These are phyloP conservation scores for Podila horticola DNA, from an alignment of 192 early-diverging fungal genomes.

Conservation along the genomic window DNA sequence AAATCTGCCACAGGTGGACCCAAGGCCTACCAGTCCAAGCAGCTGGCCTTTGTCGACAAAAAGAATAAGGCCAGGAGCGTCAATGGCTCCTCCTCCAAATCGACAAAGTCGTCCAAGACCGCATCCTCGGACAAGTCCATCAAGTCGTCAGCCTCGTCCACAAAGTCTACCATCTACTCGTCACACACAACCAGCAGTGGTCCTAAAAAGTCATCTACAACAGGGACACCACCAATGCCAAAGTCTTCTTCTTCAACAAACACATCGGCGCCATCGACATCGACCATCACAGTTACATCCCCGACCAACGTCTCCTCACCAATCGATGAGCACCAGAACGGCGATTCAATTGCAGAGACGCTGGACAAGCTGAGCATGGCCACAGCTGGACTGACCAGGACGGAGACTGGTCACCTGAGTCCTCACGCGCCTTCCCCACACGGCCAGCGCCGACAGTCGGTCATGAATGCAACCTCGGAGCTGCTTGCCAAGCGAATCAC, in stretches of 20 bases:
- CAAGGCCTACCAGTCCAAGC: conserved; percentile 25
- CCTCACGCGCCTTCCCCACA: not conserved
- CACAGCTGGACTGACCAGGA: not conserved
- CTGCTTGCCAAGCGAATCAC: conserved; percentile 14
- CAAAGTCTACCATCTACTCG: conserved; percentile 23
- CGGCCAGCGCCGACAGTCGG: not conserved
- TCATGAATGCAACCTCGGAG: conserved; percentile 4
- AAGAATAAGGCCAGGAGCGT: not conserved
- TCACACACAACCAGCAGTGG: not conserved
- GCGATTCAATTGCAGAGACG: not conserved
- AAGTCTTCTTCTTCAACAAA: not conserved
- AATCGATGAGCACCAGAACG: not conserved
- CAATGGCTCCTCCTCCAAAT: conserved; percentile 9
- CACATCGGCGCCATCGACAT: not conserved
- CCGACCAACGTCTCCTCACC: not conserved
- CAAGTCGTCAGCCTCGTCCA: conserved; percentile 4
- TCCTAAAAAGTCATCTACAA: too few species aligned
- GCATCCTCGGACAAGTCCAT: conserved; percentile 15
- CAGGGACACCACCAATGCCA: too few species aligned
- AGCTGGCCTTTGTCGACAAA: conserved; percentile 31
- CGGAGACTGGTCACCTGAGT: conserved; percentile 1
- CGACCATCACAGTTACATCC: not conserved
- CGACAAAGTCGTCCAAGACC: conserved; percentile 18
- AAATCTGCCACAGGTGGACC: not conserved
- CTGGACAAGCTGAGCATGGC: not conserved